Percentiles rank a stretch among this genome's conserved stretches.
These are phyloP conservation scores for Neobulgaria alba DNA, from an alignment of 2,329 filamentous ascomycete species.

Conservation along the genomic window DNA sequence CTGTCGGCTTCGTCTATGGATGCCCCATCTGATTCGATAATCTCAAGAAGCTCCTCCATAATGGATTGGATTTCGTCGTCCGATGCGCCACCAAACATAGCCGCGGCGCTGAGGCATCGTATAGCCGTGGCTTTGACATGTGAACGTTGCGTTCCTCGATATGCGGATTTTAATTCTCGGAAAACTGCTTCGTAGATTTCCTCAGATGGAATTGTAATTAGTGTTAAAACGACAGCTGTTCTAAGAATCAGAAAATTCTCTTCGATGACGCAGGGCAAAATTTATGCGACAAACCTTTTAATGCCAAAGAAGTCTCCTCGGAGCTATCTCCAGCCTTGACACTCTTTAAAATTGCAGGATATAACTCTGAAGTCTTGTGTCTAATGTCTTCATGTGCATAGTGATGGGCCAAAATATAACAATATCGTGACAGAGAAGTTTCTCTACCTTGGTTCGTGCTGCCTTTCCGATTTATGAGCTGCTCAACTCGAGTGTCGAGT, in stretches of 20 bases:
- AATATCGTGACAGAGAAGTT: slow-evolving; percentile 47
- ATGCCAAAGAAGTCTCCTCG: slow-evolving; percentile 51
- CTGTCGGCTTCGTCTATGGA: slow-evolving; percentile 55
- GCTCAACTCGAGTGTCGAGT: slow-evolving; percentile 49
- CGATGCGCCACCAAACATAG: slow-evolving; percentile 58
- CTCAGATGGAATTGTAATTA: slow-evolving; percentile 53
- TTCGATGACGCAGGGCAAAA: no score
- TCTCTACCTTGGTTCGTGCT: slow-evolving; percentile 57
- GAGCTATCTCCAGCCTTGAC: slow-evolving; percentile 54
- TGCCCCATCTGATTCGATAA: slow-evolving; percentile 58
- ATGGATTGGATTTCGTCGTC: slow-evolving; percentile 52
- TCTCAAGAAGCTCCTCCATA: slow-evolving; percentile 59
- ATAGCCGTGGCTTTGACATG: slow-evolving; percentile 56
- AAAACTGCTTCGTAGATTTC: slow-evolving; percentile 50
- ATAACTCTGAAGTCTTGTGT: slow-evolving; percentile 43
- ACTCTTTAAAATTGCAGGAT: slow-evolving; percentile 53
- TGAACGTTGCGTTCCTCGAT: slow-evolving; percentile 49
- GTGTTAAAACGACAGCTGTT: slow-evolving; percentile 50
- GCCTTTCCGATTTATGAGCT: slow-evolving; percentile 60
- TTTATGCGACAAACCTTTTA: slow-evolving; percentile 45
- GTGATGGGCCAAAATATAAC: slow-evolving; percentile 50
- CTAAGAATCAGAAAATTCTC: no score
- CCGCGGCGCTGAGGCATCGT: slow-evolving; percentile 51
- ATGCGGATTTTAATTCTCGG: slow-evolving; percentile 46
- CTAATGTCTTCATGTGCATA: slow-evolving; percentile 53